Conservation (phyloP, 495 filamentous ascomycete genomes). For the Talaromyces ruber region DNA sequence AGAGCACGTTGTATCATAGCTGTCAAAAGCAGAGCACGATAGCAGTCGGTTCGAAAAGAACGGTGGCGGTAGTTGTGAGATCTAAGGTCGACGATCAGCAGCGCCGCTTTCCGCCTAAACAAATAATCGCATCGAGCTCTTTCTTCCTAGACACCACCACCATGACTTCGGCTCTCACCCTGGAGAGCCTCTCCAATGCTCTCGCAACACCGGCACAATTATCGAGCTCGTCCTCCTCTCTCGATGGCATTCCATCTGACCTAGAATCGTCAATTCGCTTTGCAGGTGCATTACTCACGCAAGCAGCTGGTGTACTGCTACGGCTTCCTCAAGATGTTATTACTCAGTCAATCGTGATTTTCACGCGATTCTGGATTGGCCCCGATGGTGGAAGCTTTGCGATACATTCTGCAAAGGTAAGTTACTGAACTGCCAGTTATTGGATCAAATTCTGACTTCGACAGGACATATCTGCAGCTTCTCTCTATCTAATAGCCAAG, state of each 20-base stretch:
- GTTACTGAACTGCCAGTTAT: neutral
- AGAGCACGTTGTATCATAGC: neutral
- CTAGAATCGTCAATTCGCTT: conserved; percentile 59
- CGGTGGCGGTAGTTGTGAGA: neutral
- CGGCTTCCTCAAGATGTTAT: conserved; percentile 83
- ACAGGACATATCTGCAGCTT: conserved; percentile 73
- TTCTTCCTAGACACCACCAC: neutral
- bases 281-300: conserved; percentile 63
- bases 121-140: neutral
- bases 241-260: conserved; percentile 65
- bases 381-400: conserved; percentile 54
- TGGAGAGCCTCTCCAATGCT: conserved; percentile 67
- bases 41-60: neutral
- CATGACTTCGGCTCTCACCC: conserved; percentile 16
- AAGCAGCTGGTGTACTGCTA: conserved; percentile 79
- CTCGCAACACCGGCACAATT: conserved; percentile 81
- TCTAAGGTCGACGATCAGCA: neutral
- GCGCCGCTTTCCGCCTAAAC: neutral
- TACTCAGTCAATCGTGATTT: conserved; percentile 78
- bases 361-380: conserved; percentile 79
- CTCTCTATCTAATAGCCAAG: conserved; percentile 78
- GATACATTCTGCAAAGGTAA: conserved; percentile 48
- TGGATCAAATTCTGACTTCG: neutral
- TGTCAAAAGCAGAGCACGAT: neutral
- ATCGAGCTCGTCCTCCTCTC: conserved; percentile 53